A percentile compares a stretch with the other conserved stretches of the same genome.
These are phyloP conservation scores for Dactylis glomerata DNA, from an alignment of 176 grass and related monocot species.

Conservation along the genomic window DNA sequence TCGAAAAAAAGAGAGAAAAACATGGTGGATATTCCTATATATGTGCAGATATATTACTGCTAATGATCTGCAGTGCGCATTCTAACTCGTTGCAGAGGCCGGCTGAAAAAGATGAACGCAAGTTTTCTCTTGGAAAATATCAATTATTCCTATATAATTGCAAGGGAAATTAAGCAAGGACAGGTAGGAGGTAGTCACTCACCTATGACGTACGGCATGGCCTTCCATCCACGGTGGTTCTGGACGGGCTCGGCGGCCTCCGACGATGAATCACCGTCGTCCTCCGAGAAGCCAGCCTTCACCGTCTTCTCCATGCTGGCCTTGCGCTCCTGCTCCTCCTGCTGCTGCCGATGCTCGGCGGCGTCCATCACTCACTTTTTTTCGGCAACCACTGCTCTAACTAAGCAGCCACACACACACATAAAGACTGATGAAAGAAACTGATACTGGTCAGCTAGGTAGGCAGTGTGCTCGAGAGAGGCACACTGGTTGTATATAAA, in stretches of 20 bases:
- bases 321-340: neutral
- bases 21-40: too few relatives aligned
- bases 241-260: neutral
- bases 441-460: neutral
- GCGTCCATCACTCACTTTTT: neutral
- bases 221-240: conserved; percentile 62
- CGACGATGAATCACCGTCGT: neutral
- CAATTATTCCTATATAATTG: too few relatives aligned
- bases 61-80: too few relatives aligned
- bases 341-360: neutral
- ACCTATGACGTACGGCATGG: conserved; percentile 88
- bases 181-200: neutral
- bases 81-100: too few relatives aligned
- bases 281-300: neutral
- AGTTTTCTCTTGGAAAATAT: too few relatives aligned
- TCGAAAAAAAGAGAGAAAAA: too few relatives aligned
- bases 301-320: neutral
- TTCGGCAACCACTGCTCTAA: neutral
- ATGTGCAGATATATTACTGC: too few relatives aligned
- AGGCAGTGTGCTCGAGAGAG: neutral
- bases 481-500: too few relatives aligned
- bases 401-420: neutral
- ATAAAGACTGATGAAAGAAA: too few relatives aligned
- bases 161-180: neutral
- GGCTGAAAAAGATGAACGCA: too few relatives aligned